Conservation (phyloP, 164 flowering plant genomes). For the Taxillus chinensis region DNA sequence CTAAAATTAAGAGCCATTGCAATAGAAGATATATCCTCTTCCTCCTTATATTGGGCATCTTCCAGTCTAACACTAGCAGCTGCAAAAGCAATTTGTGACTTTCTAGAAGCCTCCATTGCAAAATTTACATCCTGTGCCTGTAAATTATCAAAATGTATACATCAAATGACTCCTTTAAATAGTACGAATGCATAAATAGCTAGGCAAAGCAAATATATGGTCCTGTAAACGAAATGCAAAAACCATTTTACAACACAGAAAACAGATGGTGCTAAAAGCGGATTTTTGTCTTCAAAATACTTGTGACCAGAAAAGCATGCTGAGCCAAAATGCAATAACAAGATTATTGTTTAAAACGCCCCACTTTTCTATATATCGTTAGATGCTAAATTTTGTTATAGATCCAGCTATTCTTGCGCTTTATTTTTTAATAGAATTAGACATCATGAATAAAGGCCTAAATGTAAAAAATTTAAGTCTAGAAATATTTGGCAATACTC, state of each 20-base stretch:
- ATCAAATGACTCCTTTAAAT: background rate
- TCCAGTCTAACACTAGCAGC: background rate
- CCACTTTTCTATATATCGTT: background rate
- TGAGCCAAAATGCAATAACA: too few relatives aligned
- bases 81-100: constrained; percentile 1
- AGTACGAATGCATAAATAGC: too few relatives aligned
- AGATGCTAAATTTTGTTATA: background rate
- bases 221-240: too few relatives aligned
- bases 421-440: background rate
- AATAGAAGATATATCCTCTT: background rate
- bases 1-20: constrained; percentile 1
- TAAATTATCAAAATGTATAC: background rate
- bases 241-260: too few relatives aligned
- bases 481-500: constrained; percentile 22
- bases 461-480: background rate
- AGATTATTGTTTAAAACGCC: too few relatives aligned
- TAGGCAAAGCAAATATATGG: too few relatives aligned
- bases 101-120: constrained; percentile 7
- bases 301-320: too few relatives aligned
- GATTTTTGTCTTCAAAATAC: too few relatives aligned
- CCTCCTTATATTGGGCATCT: background rate
- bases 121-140: constrained; percentile 4
- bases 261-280: too few relatives aligned
- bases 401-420: background rate
- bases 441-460: background rate